Conservation (phyloP, 2,329 filamentous ascomycete species). For the Trichoderma sp. region DNA sequence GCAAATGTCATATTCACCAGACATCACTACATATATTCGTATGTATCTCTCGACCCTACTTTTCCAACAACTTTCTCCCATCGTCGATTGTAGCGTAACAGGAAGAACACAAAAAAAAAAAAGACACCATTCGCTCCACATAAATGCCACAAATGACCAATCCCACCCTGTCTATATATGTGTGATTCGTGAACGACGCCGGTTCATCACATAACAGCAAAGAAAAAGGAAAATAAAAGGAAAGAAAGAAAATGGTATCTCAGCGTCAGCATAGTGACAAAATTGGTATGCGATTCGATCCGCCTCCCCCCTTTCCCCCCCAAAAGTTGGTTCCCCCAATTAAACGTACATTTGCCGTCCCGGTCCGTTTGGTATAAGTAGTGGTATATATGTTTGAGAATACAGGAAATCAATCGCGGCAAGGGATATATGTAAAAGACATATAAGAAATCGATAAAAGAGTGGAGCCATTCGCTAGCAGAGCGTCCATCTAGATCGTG, state of each 20-base stretch:
- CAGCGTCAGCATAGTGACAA: conserved; percentile 16
- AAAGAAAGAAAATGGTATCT: conserved; percentile 21
- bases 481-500: neutral
- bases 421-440: conserved; percentile 11
- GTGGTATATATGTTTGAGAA: conserved; percentile 8
- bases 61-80: neutral
- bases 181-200: conserved; percentile 17
- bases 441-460: conserved; percentile 10
- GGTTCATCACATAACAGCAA: neutral
- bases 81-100: neutral
- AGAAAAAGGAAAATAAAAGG: neutral
- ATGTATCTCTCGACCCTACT: neutral
- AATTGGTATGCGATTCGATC: conserved; percentile 12
- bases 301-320: neutral
- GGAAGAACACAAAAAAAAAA: neutral
- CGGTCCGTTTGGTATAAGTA: conserved; percentile 11
- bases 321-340: conserved; percentile 17
- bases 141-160: conserved; percentile 8
- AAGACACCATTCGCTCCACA: neutral
- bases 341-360: conserved; percentile 25
- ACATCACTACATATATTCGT: conserved; percentile 11
- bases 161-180: conserved; percentile 12
- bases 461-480: conserved; percentile 13
- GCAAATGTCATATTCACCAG: conserved; percentile 3
- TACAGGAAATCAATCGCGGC: conserved; percentile 13